phyloP scores from a whole-genome alignment of 2,329 filamentous ascomycete species.

The Diaporthe aspalathi region DNA sequence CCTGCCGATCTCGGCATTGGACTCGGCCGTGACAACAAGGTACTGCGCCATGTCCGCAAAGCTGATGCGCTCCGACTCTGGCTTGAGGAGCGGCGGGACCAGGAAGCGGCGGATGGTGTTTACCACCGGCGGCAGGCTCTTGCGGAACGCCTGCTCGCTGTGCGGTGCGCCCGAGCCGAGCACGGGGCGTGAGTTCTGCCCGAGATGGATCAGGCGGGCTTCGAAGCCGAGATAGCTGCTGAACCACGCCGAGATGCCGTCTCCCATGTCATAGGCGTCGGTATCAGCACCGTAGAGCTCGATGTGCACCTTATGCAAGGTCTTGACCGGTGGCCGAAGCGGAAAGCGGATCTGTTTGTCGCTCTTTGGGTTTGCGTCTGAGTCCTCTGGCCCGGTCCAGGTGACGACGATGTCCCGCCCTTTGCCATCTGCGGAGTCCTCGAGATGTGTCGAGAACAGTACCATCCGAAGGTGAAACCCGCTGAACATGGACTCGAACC shows the following conservation, averaged over 20 bases:
- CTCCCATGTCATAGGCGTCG: conserved; percentile 23
- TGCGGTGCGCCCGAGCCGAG: conserved; percentile 10
- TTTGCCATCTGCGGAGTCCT: conserved; percentile 4
- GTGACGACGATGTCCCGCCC: background rate
- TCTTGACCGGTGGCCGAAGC: background rate
- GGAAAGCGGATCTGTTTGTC: conserved; percentile 19
- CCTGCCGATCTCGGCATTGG: conserved; percentile 10
- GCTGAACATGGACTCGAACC: conserved; percentile 3
- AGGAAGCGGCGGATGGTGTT: background rate
- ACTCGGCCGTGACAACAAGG: conserved; percentile 5
- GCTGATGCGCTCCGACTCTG: background rate
- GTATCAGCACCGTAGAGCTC: background rate
- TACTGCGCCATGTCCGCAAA: conserved; percentile 19
- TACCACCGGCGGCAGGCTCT: conserved; percentile 4
- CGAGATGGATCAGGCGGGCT: conserved; percentile 6
- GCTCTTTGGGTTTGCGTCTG: background rate
- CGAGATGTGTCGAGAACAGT: conserved; percentile 8
- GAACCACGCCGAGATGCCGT: conserved; percentile 14
- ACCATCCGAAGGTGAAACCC: conserved; percentile 24
- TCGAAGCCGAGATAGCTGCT: conserved; percentile 18
- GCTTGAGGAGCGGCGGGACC: conserved; percentile 2
- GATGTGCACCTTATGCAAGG: background rate
- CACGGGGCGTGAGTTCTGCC: conserved; percentile 13
- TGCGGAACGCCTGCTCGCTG: conserved; percentile 8
- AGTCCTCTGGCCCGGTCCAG: conserved; percentile 8